Conservation (phyloP, 441 rosid species). For the Jatropha podagrica region DNA sequence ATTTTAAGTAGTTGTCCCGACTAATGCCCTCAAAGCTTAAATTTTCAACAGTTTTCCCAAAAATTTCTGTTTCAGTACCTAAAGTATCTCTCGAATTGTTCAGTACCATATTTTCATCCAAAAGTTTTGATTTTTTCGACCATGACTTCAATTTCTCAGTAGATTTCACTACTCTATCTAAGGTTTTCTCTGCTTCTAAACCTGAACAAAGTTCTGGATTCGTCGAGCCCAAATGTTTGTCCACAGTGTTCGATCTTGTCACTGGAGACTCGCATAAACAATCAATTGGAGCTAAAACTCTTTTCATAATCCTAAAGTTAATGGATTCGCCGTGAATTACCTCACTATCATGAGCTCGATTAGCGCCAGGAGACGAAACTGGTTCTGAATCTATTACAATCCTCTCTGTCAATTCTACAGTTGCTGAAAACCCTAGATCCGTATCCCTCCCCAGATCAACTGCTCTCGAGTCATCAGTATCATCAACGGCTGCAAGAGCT, state of each 20-base stretch:
- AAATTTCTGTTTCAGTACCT: neutral
- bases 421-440: conserved; percentile 37
- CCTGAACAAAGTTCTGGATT: neutral
- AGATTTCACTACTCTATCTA: conserved; percentile 15
- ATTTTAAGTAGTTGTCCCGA: neutral
- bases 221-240: neutral
- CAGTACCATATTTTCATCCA: neutral
- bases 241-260: conserved; percentile 5
- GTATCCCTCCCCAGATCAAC: conserved; percentile 43
- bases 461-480: conserved; percentile 9
- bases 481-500: conserved; percentile 5
- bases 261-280: conserved; percentile 20
- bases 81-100: neutral
- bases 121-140: conserved; percentile 6
- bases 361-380: neutral
- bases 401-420: conserved; percentile 29
- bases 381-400: conserved; percentile 12
- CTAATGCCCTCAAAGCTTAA: neutral
- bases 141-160: conserved; percentile 17
- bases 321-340: conserved; percentile 16
- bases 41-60: conserved; percentile 14
- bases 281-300: conserved; percentile 13
- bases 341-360: neutral
- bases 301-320: conserved; percentile 21
- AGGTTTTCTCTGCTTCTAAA: neutral